Base-by-base conservation (phyloP, 306 rosid species). In the Myrica gale region DNA sequence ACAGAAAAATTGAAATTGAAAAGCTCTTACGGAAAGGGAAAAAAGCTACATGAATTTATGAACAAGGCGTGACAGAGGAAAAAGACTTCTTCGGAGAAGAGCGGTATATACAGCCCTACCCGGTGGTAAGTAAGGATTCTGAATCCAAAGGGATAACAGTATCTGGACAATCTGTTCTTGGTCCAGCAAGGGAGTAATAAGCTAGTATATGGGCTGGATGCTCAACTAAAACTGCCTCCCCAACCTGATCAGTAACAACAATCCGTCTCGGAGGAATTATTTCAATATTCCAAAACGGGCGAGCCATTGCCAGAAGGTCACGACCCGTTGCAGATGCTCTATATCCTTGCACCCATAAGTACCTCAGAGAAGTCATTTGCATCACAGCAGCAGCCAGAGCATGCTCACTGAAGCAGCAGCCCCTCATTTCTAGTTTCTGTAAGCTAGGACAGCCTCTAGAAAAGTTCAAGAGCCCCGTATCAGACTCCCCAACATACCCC, bases 101-200 rank as follows among this genome's bases (percentile, higher is more conserved):
- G 21, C 69, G 81, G 80, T 89, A 88, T 90, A 50, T 88, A 85
- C 84, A 88, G 79, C 52, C 78, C 87, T 86, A 90, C 8, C 46
- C n/a, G n/a, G n/a, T 41, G 53, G 79, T 10, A 75, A 82, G 76
- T n/a, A 54, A 73, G 60, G 85, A 19, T 57, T 61, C 83, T 45
- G 87, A 82, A 72, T 79, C 85, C 90, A 95, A 76, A 21, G 97
- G 97, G 32, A 67, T 79, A 20, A 95, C 99, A 47, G 85, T 84
- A 41, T 82, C 81, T 9, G 99, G 97, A 82, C 79, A 92, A 85
- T 95, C 99, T 68, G 84, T 79, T 86, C 99, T 89, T 41, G 62
- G 99, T 69, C 99, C 99, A 47, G 97, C 99, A 69, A 95, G 97
- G 51, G 99, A 95, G 93, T 95, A 95, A 78, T 92, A 95, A 6